Conservation (phyloP, 495 filamentous ascomycete species). For the Aspergillus conjunctus region DNA sequence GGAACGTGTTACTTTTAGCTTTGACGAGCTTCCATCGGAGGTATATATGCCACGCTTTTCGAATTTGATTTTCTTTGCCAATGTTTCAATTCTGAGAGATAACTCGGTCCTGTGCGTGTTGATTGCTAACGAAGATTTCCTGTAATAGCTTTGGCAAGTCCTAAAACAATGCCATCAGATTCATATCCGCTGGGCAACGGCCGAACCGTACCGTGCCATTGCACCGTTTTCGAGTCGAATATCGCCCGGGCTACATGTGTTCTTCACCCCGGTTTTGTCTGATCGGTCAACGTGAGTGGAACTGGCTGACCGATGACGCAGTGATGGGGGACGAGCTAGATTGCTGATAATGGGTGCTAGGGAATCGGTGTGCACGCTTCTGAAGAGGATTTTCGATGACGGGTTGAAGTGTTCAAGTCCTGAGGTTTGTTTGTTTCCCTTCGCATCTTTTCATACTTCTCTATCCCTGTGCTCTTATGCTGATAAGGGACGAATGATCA, state of each 20-base stretch:
- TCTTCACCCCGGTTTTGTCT: slow-evolving; percentile 61
- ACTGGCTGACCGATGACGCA: background rate
- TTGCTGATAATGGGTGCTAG: slow-evolving; percentile 37
- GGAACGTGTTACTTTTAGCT: slow-evolving; percentile 72
- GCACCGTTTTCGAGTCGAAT: slow-evolving; percentile 74
- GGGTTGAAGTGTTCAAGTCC: slow-evolving; percentile 54
- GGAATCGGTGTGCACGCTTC: slow-evolving; percentile 59
- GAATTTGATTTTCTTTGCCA: background rate
- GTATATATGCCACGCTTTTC: slow-evolving; percentile 35
- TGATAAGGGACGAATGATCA: background rate
- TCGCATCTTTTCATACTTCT: slow-evolving; percentile 1
- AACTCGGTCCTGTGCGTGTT: background rate
- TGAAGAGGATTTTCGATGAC: slow-evolving; percentile 63
- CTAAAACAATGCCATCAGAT: slow-evolving; percentile 70
- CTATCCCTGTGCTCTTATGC: background rate
- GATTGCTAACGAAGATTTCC: background rate
- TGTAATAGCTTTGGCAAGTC: slow-evolving; percentile 55
- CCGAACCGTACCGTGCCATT: slow-evolving; percentile 54
- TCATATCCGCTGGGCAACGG: slow-evolving; percentile 77
- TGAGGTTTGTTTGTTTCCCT: slow-evolving; percentile 40
- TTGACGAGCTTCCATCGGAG: slow-evolving; percentile 73
- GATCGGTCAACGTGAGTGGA: slow-evolving; percentile 39
- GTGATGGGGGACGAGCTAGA: background rate
- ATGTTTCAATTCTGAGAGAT: background rate
- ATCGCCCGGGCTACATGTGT: slow-evolving; percentile 80